phyloP scores from a whole-genome alignment of 306 rosid species.

The Myrica gale region DNA sequence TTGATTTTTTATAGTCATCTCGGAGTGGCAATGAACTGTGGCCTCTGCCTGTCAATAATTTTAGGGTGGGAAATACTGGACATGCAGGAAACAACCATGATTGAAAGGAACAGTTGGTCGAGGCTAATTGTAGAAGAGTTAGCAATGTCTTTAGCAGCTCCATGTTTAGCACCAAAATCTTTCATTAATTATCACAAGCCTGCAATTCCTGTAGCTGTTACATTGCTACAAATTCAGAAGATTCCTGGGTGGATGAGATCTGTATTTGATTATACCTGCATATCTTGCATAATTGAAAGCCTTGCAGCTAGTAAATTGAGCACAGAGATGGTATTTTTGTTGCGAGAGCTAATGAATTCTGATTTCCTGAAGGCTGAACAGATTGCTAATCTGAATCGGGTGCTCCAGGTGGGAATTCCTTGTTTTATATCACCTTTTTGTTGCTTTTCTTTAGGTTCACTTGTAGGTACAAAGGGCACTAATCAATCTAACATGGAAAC shows the following conservation, averaged over 20 bases:
- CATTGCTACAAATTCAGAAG: slow-evolving; percentile 51
- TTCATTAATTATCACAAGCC: slow-evolving; percentile 50
- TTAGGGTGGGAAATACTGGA: slow-evolving; percentile 54
- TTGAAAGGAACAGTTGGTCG: slow-evolving; percentile 55
- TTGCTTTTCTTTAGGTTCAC: neutral
- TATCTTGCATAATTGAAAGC: slow-evolving; percentile 67
- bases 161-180: slow-evolving; percentile 59
- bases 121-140: slow-evolving; percentile 84
- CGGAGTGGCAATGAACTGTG: slow-evolving; percentile 73
- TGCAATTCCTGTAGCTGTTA: slow-evolving; percentile 55
- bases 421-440: neutral
- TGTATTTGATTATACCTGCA: slow-evolving; percentile 56
- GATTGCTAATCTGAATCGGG: slow-evolving; percentile 47
- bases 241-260: slow-evolving; percentile 71
- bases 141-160: slow-evolving; percentile 62
- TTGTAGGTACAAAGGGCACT: no score
- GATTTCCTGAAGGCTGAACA: slow-evolving; percentile 58
- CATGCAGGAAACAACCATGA: slow-evolving; percentile 35
- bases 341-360: slow-evolving; percentile 58
- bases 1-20: slow-evolving; percentile 56
- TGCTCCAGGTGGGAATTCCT: slow-evolving; percentile 57
- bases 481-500: neutral
- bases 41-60: slow-evolving; percentile 63
- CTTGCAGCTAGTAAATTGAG: slow-evolving; percentile 48
- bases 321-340: slow-evolving; percentile 51